Percentiles rank a stretch among this genome's conserved stretches.
phyloP scores from a whole-genome alignment of 352 stramenopile genomes.

The Pythium brachiatum region DNA sequence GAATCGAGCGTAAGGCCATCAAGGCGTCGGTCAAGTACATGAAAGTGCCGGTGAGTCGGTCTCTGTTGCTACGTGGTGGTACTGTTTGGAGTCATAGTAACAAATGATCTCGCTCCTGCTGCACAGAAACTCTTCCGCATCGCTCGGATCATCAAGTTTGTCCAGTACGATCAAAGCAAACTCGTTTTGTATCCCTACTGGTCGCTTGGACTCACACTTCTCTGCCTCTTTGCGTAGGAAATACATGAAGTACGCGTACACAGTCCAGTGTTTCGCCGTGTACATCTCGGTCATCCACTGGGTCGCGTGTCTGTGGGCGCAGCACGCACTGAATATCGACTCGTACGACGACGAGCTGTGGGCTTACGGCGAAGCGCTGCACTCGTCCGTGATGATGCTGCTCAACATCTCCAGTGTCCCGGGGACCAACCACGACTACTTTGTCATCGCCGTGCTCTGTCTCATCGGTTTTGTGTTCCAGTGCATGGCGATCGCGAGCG shows the following conservation, averaged over 20 bases:
- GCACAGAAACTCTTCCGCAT: slow-evolving; percentile 64
- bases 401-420: slow-evolving; percentile 49
- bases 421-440: slow-evolving; percentile 37
- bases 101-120: not conserved
- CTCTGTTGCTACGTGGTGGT: no score
- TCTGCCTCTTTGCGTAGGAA: slow-evolving; percentile 31
- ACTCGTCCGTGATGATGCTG: slow-evolving; percentile 41
- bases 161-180: slow-evolving; percentile 34
- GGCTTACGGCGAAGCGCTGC: slow-evolving; percentile 49
- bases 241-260: slow-evolving; percentile 63
- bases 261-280: slow-evolving; percentile 45
- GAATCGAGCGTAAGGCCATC: slow-evolving; percentile 57
- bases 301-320: slow-evolving; percentile 54
- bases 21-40: slow-evolving; percentile 65
- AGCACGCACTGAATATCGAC: slow-evolving; percentile 29
- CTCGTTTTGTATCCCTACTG: not conserved
- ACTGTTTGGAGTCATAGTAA: no score
- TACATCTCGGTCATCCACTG: slow-evolving; percentile 66
- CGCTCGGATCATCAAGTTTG: slow-evolving; percentile 58
- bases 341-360: slow-evolving; percentile 34
- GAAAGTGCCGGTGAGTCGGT: slow-evolving; percentile 44
- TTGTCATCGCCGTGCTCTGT: slow-evolving; percentile 37
- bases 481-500: slow-evolving; percentile 48
- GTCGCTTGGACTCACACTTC: not conserved
- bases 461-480: slow-evolving; percentile 51